Base-by-base conservation (phyloP, 805 yeast genomes). In the Saturnispora saitoi region DNA sequence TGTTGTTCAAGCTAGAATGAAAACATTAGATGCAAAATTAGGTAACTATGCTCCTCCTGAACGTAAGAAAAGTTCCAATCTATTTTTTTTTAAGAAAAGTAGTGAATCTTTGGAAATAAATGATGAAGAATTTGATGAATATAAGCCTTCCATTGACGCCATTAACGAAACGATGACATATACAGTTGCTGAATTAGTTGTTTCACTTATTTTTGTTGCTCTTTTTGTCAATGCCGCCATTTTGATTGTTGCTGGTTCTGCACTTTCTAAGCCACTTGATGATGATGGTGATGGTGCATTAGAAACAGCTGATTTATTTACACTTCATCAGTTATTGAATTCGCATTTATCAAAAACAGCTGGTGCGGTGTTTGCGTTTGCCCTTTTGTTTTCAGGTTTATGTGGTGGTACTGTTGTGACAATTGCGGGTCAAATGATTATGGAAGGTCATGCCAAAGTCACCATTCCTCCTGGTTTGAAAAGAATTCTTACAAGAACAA, bases 381-480 rank as follows among this genome's bases (percentile, higher is more conserved):
- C 96, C 1, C 76, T 89, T 66, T 70, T 89, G 42, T 89, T 86
- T 61, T 82, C 91, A 12, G 97, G 97, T n/a, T 91, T 89, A 60
- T 83, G 93, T 58, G 96, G 96, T 2, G 96, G 96, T 38, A 86
- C 91, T 36, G 95, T 89, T 17, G 89, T 95, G 61, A 90, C 96
- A 0, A 73, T 90, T 58, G 90, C 96, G 2, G 95, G 96, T 32
- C 96, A 89, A 63, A 86, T 87, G 80, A 95, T 89, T 8, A 80
- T 87, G 58, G 96, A 89, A 63, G 97, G 97, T 1, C 90, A 88
- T 58, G 71, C 87, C 24, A 71, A 76, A 51, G 86, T 95, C 85
- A 70, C 84, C 6, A 73, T 88, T 51, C 79, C 85, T 32, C 96
- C 97, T 2, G 89, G 89, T 68, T 70, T 83, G 2, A 76, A 95